phyloP scores from a whole-genome alignment of 768 basidiomycete genomes.

The Mycena vitilis region DNA sequence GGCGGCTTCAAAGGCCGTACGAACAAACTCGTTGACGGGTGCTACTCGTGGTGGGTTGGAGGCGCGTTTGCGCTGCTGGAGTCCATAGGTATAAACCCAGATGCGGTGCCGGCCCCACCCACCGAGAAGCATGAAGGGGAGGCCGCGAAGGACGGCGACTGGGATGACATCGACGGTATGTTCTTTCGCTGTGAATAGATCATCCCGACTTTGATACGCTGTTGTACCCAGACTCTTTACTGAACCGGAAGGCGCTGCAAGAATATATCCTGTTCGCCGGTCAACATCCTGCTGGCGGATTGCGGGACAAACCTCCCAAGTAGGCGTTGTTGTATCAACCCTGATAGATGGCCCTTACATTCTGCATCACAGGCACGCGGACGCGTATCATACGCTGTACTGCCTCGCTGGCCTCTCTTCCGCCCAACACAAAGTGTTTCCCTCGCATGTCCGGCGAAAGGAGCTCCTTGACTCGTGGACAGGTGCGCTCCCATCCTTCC shows the following conservation, averaged over 20 bases:
- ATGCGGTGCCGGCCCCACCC: slow-evolving; percentile 49
- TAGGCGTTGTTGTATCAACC: slow-evolving; percentile 46
- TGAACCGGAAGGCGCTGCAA: slow-evolving; percentile 81
- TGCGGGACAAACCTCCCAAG: slow-evolving; percentile 97
- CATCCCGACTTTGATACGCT: slow-evolving; percentile 1
- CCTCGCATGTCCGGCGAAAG: slow-evolving; percentile 52
- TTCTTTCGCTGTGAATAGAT: slow-evolving; percentile 1
- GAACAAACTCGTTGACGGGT: slow-evolving; percentile 99
- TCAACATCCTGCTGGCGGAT: slow-evolving; percentile 86
- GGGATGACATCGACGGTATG: slow-evolving; percentile 82
- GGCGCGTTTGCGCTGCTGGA: slow-evolving; percentile 86
- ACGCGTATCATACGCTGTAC: slow-evolving; percentile 95
- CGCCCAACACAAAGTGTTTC: slow-evolving; percentile 83
- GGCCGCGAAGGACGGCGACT: slow-evolving; percentile 45
- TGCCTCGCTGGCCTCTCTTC: slow-evolving; percentile 90
- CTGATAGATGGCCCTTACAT: background rate
- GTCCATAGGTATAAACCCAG: slow-evolving; percentile 56
- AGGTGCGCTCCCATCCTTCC: slow-evolving; percentile 13
- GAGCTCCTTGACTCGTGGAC: slow-evolving; percentile 55
- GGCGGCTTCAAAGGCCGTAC: slow-evolving; percentile 95
- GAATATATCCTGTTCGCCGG: slow-evolving; percentile 89
- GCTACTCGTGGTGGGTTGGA: slow-evolving; percentile 99
- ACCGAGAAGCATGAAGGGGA: slow-evolving; percentile 42
- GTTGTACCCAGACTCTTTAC: slow-evolving; percentile 52
- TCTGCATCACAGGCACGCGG: slow-evolving; percentile 68